Conservation (phyloP, 352 stramenopile species). For the Phytophthora fragariae region DNA sequence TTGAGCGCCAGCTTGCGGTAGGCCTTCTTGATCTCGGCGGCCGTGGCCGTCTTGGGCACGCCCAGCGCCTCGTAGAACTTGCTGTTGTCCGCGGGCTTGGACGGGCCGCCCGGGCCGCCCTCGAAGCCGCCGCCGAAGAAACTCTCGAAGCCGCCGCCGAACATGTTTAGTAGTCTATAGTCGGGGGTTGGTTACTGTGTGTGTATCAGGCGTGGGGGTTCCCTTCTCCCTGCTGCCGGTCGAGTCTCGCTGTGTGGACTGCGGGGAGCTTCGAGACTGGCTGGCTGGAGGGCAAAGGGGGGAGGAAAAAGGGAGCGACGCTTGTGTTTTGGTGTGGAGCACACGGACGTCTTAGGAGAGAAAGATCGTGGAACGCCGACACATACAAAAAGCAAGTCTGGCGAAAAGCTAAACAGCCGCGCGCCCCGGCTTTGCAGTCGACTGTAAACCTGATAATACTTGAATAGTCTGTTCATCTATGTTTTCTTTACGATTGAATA, state of each 20-base stretch:
- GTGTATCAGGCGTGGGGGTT: slow-evolving; percentile 40
- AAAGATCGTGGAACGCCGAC: slow-evolving; percentile 40
- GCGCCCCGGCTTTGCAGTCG: too few species aligned
- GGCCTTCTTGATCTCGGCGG: slow-evolving; percentile 91
- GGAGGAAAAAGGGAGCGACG: slow-evolving; percentile 31
- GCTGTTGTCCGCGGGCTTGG: slow-evolving; percentile 85
- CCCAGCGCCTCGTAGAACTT: slow-evolving; percentile 91
- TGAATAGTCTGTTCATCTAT: too few species aligned
- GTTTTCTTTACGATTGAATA: too few species aligned
- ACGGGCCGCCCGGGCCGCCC: slow-evolving; percentile 47
- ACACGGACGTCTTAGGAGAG: slow-evolving; percentile 5
- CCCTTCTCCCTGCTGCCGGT: slow-evolving; percentile 6
- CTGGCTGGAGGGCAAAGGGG: slow-evolving; percentile 22
- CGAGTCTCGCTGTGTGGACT: slow-evolving; percentile 27
- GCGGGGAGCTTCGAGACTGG: slow-evolving; percentile 43
- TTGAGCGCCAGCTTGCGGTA: slow-evolving; percentile 92
- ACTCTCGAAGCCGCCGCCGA: slow-evolving; percentile 87
- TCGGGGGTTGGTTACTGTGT: too few species aligned
- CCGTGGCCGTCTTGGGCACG: slow-evolving; percentile 84
- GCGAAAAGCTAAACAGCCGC: background rate
- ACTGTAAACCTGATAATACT: background rate
- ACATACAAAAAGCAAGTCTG: slow-evolving; percentile 35
- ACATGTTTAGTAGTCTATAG: slow-evolving; percentile 58
- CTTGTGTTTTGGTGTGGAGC: slow-evolving; percentile 18
- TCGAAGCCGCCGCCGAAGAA: slow-evolving; percentile 87